These are phyloP conservation scores for Keqinozyma sinolaborantium DNA, from an alignment of 1,139 yeast genomes.

Conservation along the genomic window DNA sequence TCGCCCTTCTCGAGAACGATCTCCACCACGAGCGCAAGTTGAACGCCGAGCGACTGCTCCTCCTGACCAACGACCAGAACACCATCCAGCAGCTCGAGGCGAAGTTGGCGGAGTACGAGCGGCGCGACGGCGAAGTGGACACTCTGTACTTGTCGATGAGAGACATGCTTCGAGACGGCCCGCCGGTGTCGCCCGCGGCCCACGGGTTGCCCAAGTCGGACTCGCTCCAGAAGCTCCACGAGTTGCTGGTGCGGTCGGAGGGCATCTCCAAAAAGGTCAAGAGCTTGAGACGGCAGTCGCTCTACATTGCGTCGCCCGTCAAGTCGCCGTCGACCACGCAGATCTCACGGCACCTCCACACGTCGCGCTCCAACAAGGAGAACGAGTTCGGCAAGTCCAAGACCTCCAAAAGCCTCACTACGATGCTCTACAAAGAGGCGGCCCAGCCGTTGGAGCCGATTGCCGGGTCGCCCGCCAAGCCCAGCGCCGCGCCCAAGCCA, in stretches of 20 bases:
- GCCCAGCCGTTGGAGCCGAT: constrained; percentile 2
- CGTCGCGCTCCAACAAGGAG: constrained; percentile 3
- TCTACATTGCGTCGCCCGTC: constrained; percentile 9
- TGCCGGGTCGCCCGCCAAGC: constrained; percentile 4
- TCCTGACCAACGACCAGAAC: constrained; percentile 35
- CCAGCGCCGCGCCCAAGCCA: background rate
- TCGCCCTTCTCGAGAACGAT: constrained; percentile 42
- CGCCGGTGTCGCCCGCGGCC: constrained; percentile 18
- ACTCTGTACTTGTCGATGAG: constrained; percentile 28
- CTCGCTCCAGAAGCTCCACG: constrained; percentile 20
- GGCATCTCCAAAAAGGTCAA: constrained; percentile 13
- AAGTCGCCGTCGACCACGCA: constrained; percentile 25
- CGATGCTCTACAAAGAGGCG: constrained; percentile 8
- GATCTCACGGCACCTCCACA: constrained; percentile 12
- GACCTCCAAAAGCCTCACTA: constrained; percentile 8
- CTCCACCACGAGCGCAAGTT: constrained; percentile 29
- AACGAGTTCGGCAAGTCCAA: background rate
- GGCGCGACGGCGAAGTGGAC: constrained; percentile 15
- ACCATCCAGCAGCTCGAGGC: constrained; percentile 20
- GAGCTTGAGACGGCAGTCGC: constrained; percentile 12
- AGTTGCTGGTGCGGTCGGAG: constrained; percentile 11
- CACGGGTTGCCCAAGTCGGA: constrained; percentile 17
- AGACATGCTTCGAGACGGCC: constrained; percentile 30
- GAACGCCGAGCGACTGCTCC: constrained; percentile 28
- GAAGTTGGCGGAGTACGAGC: constrained; percentile 10